Evolutionary conservation across 2,329 filamentous ascomycete species (phyloP).

Genomic region (Fusarium xyrophilum): DNA sequence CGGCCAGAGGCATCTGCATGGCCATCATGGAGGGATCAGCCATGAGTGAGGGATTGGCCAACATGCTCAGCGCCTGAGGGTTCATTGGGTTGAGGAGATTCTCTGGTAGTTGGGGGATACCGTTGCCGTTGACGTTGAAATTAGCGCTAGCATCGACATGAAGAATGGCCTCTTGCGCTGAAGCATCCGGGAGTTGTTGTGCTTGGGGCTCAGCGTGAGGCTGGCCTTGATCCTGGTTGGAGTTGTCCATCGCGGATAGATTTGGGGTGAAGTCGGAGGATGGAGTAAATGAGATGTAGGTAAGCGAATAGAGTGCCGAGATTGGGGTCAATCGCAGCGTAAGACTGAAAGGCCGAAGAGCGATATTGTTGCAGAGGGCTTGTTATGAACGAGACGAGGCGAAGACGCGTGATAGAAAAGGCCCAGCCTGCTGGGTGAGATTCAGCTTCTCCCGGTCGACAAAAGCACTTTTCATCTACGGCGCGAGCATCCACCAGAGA

Average conservation of each 20-base stretch:
- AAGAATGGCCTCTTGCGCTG: constrained; percentile 6
- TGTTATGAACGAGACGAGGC: constrained; percentile 33
- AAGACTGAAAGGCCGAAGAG: constrained; percentile 28
- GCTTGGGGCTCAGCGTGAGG: constrained; percentile 28
- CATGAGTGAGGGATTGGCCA: constrained; percentile 38
- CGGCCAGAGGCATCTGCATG: constrained; percentile 38
- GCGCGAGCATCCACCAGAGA: neutral
- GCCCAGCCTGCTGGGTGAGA: constrained; percentile 36
- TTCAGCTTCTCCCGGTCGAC: constrained; percentile 3
- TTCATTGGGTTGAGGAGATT: constrained; percentile 35
- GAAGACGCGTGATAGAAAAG: constrained; percentile 26
- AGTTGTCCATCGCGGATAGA: constrained; percentile 28
- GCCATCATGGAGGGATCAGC: constrained; percentile 39
- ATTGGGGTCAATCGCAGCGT: constrained; percentile 3
- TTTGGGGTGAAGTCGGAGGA: neutral
- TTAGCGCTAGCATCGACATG: constrained; percentile 10
- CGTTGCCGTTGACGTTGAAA: constrained; percentile 27
- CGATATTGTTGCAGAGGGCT: constrained; percentile 16
- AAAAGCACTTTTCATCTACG: constrained; percentile 22
- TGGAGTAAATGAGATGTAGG: neutral
- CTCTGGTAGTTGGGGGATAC: constrained; percentile 31
- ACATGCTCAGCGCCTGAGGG: constrained; percentile 37
- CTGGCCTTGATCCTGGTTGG: constrained; percentile 32
- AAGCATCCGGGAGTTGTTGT: constrained; percentile 29
- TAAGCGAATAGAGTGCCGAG: neutral